Base-by-base conservation (phyloP, 768 basidiomycete genomes). In the Pulveroboletus sp. region DNA sequence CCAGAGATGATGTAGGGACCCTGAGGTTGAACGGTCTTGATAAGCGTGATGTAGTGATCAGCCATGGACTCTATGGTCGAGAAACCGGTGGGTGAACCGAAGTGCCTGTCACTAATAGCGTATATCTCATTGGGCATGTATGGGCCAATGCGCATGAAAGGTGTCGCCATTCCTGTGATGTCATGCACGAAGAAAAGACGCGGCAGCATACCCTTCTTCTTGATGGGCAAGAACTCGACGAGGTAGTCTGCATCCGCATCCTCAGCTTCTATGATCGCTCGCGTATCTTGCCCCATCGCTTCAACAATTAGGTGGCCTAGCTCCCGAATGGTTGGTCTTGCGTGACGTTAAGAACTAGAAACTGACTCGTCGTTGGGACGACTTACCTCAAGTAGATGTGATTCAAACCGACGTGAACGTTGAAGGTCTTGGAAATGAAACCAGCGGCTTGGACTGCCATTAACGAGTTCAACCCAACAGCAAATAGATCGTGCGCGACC, bases 381-480 rank as follows among this genome's bases (percentile, higher is more conserved):
- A 29, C 63, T 47, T 41, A 63, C 64, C 60, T 64, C 45, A 65
- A 49, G 40, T 65, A 65, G 29, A 60, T 54, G 36, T 65, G 58
- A 24, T 65, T 65, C 39, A 65, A 48, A 21, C 64, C 64, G 24
- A 65, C 56, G 43, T 65, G 61, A 5, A 64, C 62, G 21, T 24
- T 51, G 40, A 65, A 65, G 6, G 61, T 66, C 56, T 62, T 65
- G 25, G 64, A 61, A 23, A 66, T 45, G 23, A 59, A 10, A 31
- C 64, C 64, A 40, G 64, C 64, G 1, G 62, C 64, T 48, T 66
- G 64, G n/a, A 65, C 64, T 10, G 64, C 64, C 64, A 65, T 66
- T 40, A 66, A 41, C 20, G 64, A 64, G 50, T 65, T 66, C 56
- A 65, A 37, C 23, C 64, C 64, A 14, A 65, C 49, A 14, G 64